Conservation (phyloP, 768 basidiomycete genomes). For the Collybiopsis confluens region DNA sequence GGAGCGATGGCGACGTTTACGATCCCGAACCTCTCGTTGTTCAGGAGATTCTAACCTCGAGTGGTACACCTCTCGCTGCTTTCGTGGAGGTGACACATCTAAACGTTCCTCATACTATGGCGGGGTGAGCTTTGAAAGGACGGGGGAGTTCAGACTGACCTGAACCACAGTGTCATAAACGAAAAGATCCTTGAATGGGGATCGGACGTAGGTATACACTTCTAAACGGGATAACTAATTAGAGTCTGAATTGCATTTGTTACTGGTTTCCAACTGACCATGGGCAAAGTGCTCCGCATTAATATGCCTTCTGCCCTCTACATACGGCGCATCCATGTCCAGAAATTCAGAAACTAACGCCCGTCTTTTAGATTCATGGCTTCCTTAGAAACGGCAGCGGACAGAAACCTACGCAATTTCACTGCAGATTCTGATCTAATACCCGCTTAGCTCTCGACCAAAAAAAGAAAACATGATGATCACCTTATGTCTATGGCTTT, state of each 20-base stretch:
- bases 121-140: neutral
- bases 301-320: conserved; percentile 49
- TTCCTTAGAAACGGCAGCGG: no score
- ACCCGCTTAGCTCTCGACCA: no score
- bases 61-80: conserved; percentile 21
- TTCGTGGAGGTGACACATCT: conserved; percentile 34
- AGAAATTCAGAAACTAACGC: conserved; percentile 73
- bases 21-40: neutral
- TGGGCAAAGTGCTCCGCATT: conserved; percentile 95
- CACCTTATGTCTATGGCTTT: conserved; percentile 80
- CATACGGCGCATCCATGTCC: conserved; percentile 65
- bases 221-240: no score
- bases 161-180: conserved; percentile 81
- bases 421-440: conserved; percentile 75
- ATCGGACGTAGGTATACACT: conserved; percentile 84
- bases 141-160: conserved; percentile 35
- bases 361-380: no score
- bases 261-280: no score
- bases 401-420: conserved; percentile 36
- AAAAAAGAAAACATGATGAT: no score
- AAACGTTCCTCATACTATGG: conserved; percentile 56
- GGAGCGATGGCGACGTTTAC: neutral
- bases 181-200: conserved; percentile 81
- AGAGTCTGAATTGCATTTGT: no score
- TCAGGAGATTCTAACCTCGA: conserved; percentile 15